Evolutionary conservation across 768 basidiomycete genomes (phyloP).

Genomic region (Leccinum pellstonianum): DNA sequence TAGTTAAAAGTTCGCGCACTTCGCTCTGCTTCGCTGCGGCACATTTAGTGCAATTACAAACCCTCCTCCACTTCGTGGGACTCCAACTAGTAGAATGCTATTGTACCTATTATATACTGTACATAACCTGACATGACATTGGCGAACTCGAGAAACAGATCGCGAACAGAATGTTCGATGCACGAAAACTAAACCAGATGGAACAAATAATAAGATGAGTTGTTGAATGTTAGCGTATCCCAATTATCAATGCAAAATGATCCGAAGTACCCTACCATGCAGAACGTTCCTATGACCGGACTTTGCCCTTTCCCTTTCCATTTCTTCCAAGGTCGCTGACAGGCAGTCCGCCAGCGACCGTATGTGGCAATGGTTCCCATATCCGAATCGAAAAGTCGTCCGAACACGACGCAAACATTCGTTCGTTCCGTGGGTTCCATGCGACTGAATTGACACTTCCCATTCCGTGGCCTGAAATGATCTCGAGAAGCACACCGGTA

Average conservation of each 20-base stretch:
- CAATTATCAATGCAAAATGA: constrained; percentile 28
- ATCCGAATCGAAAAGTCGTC: constrained; percentile 90
- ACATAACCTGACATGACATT: constrained; percentile 32
- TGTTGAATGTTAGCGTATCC: constrained; percentile 30
- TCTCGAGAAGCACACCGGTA: constrained; percentile 76
- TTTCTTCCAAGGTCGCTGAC: constrained; percentile 28
- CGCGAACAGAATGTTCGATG: constrained; percentile 29
- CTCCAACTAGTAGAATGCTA: constrained; percentile 26
- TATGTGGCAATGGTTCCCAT: constrained; percentile 60
- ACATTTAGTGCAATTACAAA: too few species aligned
- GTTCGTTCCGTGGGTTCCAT: constrained; percentile 88
- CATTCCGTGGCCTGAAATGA: constrained; percentile 81
- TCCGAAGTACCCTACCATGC: constrained; percentile 16
- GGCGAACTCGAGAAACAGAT: constrained; percentile 18
- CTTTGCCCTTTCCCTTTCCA: constrained; percentile 65
- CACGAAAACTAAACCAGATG: constrained; percentile 19
- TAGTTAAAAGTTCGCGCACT: too few species aligned
- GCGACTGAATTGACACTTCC: constrained; percentile 95
- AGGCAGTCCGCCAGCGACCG: constrained; percentile 17
- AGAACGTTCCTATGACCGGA: constrained; percentile 41
- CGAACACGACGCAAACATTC: constrained; percentile 95
- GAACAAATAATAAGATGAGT: constrained; percentile 23
- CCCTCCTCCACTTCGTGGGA: background rate
- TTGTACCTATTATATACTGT: constrained; percentile 34
- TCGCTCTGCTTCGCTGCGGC: too few species aligned